phyloP scores from a whole-genome alignment of 345 rosid species.

The Bruguiera sexangula region DNA sequence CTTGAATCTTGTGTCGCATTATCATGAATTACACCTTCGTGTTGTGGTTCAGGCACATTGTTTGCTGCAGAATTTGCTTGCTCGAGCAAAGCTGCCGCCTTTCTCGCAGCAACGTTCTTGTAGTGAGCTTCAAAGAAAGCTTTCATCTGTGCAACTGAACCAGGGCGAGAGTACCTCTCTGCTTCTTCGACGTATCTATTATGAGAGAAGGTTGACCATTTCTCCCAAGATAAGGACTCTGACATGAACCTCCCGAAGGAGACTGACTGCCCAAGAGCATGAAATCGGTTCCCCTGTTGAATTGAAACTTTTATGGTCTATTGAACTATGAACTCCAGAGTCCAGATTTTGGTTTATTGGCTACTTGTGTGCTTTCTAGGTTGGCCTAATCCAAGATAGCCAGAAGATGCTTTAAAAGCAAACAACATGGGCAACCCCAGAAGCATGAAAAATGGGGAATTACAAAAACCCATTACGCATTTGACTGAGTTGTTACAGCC shows the following conservation, averaged over 20 bases:
- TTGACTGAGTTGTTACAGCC: not conserved
- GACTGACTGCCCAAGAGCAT: constrained; percentile 34
- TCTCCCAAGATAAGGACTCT: constrained; percentile 41
- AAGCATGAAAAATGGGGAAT: not conserved
- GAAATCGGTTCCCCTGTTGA: constrained; percentile 30
- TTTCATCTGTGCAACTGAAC: constrained; percentile 50
- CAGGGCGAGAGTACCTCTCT: constrained; percentile 41
- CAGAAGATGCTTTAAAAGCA: no score
- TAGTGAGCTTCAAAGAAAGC: constrained; percentile 54
- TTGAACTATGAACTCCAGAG: not conserved
- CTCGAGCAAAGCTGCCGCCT: constrained; percentile 38
- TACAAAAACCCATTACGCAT: not conserved
- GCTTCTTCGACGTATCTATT: constrained; percentile 48
- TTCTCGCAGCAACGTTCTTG: constrained; percentile 39
- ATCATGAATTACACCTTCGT: not conserved
- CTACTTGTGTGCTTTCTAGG: no score
- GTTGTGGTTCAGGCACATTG: constrained; percentile 5
- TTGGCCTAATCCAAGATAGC: no score
- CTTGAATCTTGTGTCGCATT: not conserved
- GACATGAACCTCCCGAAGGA: constrained; percentile 48
- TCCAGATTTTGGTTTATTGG: no score
- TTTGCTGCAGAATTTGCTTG: constrained; percentile 24
- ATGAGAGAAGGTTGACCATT: constrained; percentile 42
- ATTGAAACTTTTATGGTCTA: not conserved
- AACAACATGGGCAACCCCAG: not conserved